Evolutionary conservation across 2,329 filamentous ascomycete genomes (phyloP), one percentile per base, ranked within the genome.

Genomic region (Ampelomyces quisqualis): DNA sequence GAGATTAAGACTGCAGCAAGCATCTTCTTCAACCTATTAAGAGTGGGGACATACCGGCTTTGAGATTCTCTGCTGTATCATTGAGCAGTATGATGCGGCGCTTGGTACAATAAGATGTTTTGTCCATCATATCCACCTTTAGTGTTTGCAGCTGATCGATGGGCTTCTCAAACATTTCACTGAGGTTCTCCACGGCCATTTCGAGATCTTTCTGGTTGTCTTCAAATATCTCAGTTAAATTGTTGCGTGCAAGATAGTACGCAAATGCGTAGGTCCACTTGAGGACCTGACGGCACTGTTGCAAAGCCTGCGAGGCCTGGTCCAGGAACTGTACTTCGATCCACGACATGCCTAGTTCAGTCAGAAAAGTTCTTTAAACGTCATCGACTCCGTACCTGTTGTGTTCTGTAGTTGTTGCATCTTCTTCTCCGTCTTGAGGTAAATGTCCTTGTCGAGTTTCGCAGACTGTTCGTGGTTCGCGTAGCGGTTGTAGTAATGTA

Each of bases 181-280:
- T 95, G 51, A 98, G 73, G 42, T 88, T 90, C 73, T 98, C 93
- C 1, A 97, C 93, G 0, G 93, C 91, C 82, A 98, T 86, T 70
- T 98, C 93, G 17, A 98, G 73, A 65, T 98, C 93, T 69, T 95
- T 95, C 63, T 98, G 93, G 67, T 98, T 98, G 68, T 97, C 90
- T 68, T 98, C 93, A 46, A 98, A 98, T 38, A 98, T 97, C 64
- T 91, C 88, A 0, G 93, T 97, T 40, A 93, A 74, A 63, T 98
- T 97, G 76, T 96, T 97, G 40, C 89, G 84, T 2, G 86, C 85
- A n/a, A 98, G 81, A 64, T 98, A 98, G 67, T 93, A 98, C 1
- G 93, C 93, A 70, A 98, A 98, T 0, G 93, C 93, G 61, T 98
- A 98, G 0, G 93, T 98, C 93, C 93, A 98, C 73, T 98, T 98